Evolutionary conservation across 2,329 filamentous ascomycete genomes (phyloP).

Genomic region (Stagonosporopsis tanaceti): DNA sequence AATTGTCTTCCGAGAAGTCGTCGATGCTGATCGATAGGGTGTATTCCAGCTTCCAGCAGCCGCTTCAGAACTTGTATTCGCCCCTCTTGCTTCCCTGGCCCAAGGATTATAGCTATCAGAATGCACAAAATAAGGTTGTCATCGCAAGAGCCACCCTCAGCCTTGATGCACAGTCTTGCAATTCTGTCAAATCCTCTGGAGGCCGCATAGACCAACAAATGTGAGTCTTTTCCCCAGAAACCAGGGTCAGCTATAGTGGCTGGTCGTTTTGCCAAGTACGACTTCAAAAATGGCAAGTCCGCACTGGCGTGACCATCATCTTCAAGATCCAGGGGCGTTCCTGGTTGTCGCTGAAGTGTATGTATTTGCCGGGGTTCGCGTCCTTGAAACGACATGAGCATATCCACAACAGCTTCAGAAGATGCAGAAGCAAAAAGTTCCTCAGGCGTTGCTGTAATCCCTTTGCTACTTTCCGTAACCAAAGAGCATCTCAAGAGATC

Average conservation of each 20-base stretch:
- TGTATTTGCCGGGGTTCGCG: not conserved
- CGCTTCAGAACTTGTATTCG: not conserved
- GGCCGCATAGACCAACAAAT: not conserved
- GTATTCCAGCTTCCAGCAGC: not conserved
- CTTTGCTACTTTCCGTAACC: too few relatives aligned
- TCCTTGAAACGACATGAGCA: not conserved
- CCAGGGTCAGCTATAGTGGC: not conserved
- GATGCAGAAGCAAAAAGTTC: not conserved
- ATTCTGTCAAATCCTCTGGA: not conserved
- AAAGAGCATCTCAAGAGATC: not conserved
- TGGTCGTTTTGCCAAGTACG: not conserved
- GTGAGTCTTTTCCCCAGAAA: not conserved
- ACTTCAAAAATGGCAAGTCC: not conserved
- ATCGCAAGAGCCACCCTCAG: too few relatives aligned
- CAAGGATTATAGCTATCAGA: not conserved
- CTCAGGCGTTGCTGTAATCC: not conserved
- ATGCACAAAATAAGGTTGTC: too few relatives aligned
- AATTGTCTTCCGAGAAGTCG: not conserved
- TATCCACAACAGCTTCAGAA: not conserved
- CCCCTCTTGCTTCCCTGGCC: not conserved
- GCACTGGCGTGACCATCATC: not conserved
- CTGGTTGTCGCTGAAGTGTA: not conserved
- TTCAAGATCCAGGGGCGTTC: not conserved
- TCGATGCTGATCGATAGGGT: too few relatives aligned
- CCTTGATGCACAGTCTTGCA: not conserved